Base-by-base conservation (phyloP, 495 filamentous ascomycete species). In the Rostrohypoxylon terebratum region DNA sequence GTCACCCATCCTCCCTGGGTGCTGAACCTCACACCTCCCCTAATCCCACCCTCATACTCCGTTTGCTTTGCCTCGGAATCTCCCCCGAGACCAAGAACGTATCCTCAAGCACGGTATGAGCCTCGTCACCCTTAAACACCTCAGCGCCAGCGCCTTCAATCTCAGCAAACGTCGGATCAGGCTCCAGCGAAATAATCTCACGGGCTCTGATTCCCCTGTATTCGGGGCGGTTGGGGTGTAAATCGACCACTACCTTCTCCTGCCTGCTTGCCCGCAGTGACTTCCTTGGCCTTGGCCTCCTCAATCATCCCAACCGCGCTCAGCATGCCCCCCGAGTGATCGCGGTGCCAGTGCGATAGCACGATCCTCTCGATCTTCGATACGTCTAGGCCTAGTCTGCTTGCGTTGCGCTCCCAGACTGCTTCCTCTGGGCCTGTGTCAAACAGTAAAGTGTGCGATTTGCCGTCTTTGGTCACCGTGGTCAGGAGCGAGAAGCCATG, bases 301-400 rank as follows among this genome's bases (percentile, higher is more conserved):
- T 81, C 74, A 1, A 83, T 80, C 47, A 87, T 87, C 78, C 86
- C 81, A 18, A 82, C 74, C 23, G 77, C 72, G 13, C 65, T 59
- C 4, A 67, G 50, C n/a, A 77, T 34, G 18, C 89, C 84, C 13
- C 87, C 88, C 21, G 87, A 86, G 74, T 90, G 88, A 66, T 90
- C 88, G 25, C 88, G 85, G 80, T 90, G 88, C 88, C 87, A 90
- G 67, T 90, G 88, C 5, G 84, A 79, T 16, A 84, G 76, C 31
- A 81, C 78, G 20, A 84, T 75, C 1, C 68, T 66, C 50, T 81
- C 80, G 40, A 84, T 75, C 3, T 16, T 45, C 5, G 68, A 77
- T 1, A 88, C 74, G 77, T 87, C 80, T 1, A 84, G 76, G 25
- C 80, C 77, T 10, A 90, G 75, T 1, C 88, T 78, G 5, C 78